Percentiles rank a stretch among this genome's conserved stretches.
These are phyloP conservation scores for Gillenia trifoliata DNA, from an alignment of 306 rosid genomes.

Conservation along the genomic window DNA sequence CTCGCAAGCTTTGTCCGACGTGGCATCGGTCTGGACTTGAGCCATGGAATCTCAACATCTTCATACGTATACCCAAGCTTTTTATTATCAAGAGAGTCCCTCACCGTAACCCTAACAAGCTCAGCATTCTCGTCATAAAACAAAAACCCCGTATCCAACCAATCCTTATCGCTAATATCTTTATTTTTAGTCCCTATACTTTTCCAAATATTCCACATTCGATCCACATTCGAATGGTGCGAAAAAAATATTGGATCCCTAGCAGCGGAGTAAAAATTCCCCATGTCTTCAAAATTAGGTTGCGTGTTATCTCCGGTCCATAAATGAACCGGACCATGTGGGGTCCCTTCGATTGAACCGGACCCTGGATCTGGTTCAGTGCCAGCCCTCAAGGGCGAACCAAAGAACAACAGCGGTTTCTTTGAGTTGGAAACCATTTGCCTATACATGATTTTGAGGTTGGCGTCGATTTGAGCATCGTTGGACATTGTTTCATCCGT, in stretches of 20 bases:
- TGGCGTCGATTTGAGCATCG: slow-evolving; percentile 14
- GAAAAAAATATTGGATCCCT: slow-evolving; percentile 70
- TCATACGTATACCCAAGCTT: slow-evolving; percentile 58
- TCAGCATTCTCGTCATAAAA: slow-evolving; percentile 72
- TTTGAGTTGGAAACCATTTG: slow-evolving; percentile 57
- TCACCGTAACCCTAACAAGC: slow-evolving; percentile 52
- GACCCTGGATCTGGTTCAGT: slow-evolving; percentile 43
- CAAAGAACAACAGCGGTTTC: slow-evolving; percentile 45
- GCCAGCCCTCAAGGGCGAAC: slow-evolving; percentile 48
- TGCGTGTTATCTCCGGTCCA: slow-evolving; percentile 54
- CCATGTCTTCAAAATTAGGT: slow-evolving; percentile 64
- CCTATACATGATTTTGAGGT: slow-evolving; percentile 55
- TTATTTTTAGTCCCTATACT: slow-evolving; percentile 37
- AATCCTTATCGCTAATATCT: slow-evolving; percentile 41
- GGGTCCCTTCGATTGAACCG: slow-evolving; percentile 50
- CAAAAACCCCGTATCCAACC: slow-evolving; percentile 58
- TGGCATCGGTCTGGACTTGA: slow-evolving; percentile 41
- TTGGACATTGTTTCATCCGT: not conserved
- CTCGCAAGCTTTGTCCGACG: slow-evolving; percentile 12
- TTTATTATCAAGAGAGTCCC: slow-evolving; percentile 48
- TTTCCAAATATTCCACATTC: slow-evolving; percentile 75
- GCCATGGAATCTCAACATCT: slow-evolving; percentile 66
- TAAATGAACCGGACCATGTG: slow-evolving; percentile 48
- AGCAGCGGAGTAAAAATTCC: slow-evolving; percentile 62
- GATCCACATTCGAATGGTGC: slow-evolving; percentile 66